Percentiles rank a stretch among this genome's conserved stretches.
Conservation (phyloP, 2,329 filamentous ascomycete species). For the Penicillium psychrosexuale region DNA sequence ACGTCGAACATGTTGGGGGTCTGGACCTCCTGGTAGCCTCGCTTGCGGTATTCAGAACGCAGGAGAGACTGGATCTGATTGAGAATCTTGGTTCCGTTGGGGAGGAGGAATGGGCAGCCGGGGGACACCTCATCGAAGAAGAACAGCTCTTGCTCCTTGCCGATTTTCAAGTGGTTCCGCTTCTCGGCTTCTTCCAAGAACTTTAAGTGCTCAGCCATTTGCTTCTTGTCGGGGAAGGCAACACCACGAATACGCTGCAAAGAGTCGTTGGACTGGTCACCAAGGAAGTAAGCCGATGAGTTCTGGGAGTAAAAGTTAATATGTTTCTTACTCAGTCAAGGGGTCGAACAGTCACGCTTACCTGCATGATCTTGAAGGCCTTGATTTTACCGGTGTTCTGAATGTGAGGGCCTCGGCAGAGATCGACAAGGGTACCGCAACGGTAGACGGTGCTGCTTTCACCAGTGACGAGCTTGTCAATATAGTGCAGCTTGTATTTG, state of each 20-base stretch:
- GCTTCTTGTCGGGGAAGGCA: constrained; percentile 95
- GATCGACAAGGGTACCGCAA: constrained; percentile 88
- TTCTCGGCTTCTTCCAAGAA: constrained; percentile 98
- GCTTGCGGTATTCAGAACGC: constrained; percentile 83
- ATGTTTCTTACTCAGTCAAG: neutral
- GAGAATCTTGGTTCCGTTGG: constrained; percentile 89
- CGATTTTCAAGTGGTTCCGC: constrained; percentile 90
- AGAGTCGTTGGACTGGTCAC: constrained; percentile 89
- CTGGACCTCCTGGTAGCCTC: constrained; percentile 91
- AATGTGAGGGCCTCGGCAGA: constrained; percentile 93
- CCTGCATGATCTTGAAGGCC: constrained; percentile 88
- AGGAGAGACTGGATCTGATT: constrained; percentile 81
- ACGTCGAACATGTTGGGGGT: constrained; percentile 97
- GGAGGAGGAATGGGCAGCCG: constrained; percentile 86
- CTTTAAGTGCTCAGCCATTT: constrained; percentile 87
- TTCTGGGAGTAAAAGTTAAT: constrained; percentile 44
- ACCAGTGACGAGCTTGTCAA: constrained; percentile 88
- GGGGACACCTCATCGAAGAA: constrained; percentile 96
- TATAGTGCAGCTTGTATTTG: constrained; percentile 98
- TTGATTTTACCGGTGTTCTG: constrained; percentile 91
- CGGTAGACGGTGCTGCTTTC: constrained; percentile 92
- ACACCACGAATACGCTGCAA: constrained; percentile 96
- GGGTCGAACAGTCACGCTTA: constrained; percentile 23
- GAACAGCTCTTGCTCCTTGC: constrained; percentile 93
- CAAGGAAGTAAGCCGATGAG: constrained; percentile 85